Base-by-base conservation (phyloP, 2,329 filamentous ascomycete species). In the Fonsecaea pugnacius region DNA sequence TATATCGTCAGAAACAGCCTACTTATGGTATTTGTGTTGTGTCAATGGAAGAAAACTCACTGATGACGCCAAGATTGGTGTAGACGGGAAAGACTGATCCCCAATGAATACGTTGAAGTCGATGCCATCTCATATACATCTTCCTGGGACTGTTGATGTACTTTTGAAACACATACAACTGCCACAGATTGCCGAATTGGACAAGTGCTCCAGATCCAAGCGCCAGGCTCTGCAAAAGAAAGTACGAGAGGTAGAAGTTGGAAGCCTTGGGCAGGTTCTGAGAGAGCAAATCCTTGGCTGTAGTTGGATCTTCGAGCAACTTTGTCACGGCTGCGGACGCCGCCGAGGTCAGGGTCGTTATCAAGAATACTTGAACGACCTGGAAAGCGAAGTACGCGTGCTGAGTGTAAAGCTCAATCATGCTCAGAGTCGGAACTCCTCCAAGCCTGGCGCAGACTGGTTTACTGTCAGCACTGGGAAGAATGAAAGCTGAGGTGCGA, bases 191-290 rank as follows among this genome's bases (percentile, higher is more conserved):
- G 58, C 53, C 63, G 27, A 65, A 63, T 32, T 67, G 70, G 35
- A 68, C 60, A 16, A 71, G 63, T 10, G 46, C 48, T 24, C 18
- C n/a, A 93, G 84, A 71, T 89, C 85, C 65, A 27, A 64, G 59
- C 3, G 62, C 89, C 51, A 98, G 75, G 35, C 94, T 95, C 76
- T 98, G 94, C 0, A 99, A 87, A n/a, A 98, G 85, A 71, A 98
- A 96, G 79, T 97, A 99, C 0, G 90, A 92, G 7, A 98, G 89
- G 77, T 97, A 99, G 74, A 97, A 96, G 77, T 96, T 98, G 63
- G 92, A 94, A 0, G 92, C 89, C 68, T 89, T 91, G n/a, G 95
- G 95, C 2, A 99, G 80, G 68, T 91, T 90, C 46, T 84, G 74
- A 0, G 92, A 89, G 10, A 96, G 82, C 3, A 95, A 80, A 8